Conservation (phyloP, 176 grass and related monocot species). For the Themeda triandra region DNA sequence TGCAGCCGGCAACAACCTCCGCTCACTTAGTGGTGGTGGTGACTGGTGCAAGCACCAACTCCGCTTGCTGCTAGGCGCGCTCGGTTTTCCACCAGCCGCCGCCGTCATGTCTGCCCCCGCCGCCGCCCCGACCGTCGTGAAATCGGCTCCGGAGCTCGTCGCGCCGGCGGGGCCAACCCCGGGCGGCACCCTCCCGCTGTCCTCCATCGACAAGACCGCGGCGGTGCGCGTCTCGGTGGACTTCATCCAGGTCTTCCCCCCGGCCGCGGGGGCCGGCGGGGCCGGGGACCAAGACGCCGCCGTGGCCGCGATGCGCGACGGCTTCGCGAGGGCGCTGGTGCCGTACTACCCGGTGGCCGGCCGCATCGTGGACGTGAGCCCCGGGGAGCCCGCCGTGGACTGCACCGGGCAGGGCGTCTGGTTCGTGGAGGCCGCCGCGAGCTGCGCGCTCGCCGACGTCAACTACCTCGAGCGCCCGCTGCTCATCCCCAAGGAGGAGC, state of each 20-base stretch:
- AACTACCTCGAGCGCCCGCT: constrained; percentile 74
- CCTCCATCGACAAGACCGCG: constrained; percentile 63
- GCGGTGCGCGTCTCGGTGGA: constrained; percentile 58
- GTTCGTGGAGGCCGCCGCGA: constrained; percentile 71
- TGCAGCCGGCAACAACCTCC: constrained; percentile 13
- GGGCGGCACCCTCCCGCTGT: constrained; percentile 44
- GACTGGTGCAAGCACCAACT: background rate
- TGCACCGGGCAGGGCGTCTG: constrained; percentile 58
- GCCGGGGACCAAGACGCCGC: constrained; percentile 1
- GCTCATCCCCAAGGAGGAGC: constrained; percentile 64
- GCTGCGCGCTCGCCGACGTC: constrained; percentile 69
- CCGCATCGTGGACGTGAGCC: constrained; percentile 36
- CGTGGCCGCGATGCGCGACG: constrained; percentile 45
- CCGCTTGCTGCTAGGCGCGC: background rate
- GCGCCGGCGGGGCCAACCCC: constrained; percentile 33
- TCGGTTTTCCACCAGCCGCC: constrained; percentile 17
- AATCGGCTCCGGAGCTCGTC: constrained; percentile 41
- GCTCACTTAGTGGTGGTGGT: background rate
- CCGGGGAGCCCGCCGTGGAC: constrained; percentile 45
- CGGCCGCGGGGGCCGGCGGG: background rate
- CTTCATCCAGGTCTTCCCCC: constrained; percentile 57
- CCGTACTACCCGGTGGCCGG: constrained; percentile 75
- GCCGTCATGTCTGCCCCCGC: constrained; percentile 17
- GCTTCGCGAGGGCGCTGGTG: constrained; percentile 58
- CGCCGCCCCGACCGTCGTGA: constrained; percentile 31